Evolutionary conservation across 331 rosid species (phyloP).

Genomic region (Erythrophleum ivorense): DNA sequence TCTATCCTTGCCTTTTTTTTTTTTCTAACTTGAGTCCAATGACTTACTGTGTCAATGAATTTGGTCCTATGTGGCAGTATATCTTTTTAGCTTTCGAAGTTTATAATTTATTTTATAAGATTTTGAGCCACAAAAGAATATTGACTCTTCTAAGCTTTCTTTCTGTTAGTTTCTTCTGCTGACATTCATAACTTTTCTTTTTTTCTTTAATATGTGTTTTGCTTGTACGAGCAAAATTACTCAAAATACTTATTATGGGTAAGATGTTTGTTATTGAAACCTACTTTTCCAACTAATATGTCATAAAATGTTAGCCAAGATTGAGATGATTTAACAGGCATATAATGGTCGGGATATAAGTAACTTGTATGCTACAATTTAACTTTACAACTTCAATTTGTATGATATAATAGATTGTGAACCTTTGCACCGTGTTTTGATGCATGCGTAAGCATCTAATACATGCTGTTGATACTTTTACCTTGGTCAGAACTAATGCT

Average conservation of each 20-base stretch:
- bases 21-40: neutral
- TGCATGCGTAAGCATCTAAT: neutral
- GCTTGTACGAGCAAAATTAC: neutral
- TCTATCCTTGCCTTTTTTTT: neutral
- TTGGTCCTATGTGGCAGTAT: neutral
- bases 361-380: neutral
- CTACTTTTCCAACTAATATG: neutral
- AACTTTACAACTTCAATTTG: neutral
- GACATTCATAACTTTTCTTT: neutral
- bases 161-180: neutral
- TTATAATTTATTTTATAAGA: neutral
- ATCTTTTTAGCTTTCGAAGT: neutral
- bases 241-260: neutral
- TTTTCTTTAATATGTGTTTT: too few relatives aligned
- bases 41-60: neutral
- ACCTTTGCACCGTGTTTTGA: neutral
- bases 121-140: neutral
- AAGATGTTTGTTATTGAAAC: neutral
- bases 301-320: constrained; percentile 3
- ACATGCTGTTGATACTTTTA: neutral
- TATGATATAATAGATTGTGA: neutral
- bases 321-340: neutral
- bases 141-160: neutral
- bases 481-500: neutral
- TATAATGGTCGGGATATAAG: neutral